Evolutionary conservation across 768 basidiomycete genomes (phyloP), one percentile per base, ranked within the genome.

Genomic region (Agaricus subrufescens): DNA sequence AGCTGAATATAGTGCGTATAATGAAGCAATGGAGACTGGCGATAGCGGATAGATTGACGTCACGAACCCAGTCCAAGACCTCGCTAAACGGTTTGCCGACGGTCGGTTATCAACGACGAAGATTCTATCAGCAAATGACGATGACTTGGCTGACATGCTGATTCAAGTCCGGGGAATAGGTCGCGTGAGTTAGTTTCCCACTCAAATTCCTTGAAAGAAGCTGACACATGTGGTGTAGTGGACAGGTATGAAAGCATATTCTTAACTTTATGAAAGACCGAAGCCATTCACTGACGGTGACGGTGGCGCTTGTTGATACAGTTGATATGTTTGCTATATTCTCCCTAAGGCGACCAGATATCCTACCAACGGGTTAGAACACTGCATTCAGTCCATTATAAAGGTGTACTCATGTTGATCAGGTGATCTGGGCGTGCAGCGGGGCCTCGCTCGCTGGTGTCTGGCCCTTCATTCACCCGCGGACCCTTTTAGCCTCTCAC

Each of bases 311-410:
- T 42, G 50, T 50, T 42, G 50, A 51, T 52, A 54, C 71, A 80
- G 91, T 93, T n/a, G 86, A 94, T 63, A 95, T 95, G 94, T 95
- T 95, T 65, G 80, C 89, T 12, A 91, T 97, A 44, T 96, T 95
- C 69, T 87, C 90, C 2, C 74, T 94, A 31, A 79, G 91, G 0
- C 84, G 92, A 19, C 89, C 89, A 1, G 84, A 95, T 66, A 87
- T 97, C 52, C 75, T 95, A 26, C 70, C 74, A 47, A 70, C 76
- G 59, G 70, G 73, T 71, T 57, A 38, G 68, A 52, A 19, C 38
- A n/a, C 38, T 31, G 48, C 25, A 27, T 48, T 43, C 51, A 27
- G 40, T 10, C 25, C 11, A 7, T 40, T 49, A 29, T 19, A 7
- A 45, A 30, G 31, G 49, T 4, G 48, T 60, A 47, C 38, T 52